Evolutionary conservation across 176 grass and related monocot genomes (phyloP).

Genomic region (Oryza officinalis): DNA sequence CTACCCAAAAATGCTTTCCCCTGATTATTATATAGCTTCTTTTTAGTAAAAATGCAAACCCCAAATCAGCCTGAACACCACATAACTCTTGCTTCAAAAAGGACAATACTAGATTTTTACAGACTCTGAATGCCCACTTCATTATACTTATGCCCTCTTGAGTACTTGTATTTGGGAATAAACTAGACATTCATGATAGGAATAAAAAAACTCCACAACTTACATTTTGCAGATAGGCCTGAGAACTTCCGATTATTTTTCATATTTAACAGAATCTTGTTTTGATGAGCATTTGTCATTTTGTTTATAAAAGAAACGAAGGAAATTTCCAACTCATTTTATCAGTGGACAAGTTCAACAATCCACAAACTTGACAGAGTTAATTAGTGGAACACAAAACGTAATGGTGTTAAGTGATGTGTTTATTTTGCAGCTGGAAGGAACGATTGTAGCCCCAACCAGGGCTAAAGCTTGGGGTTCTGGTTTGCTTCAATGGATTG

Average conservation of each 20-base stretch:
- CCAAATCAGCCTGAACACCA: not conserved
- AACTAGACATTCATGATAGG: not conserved
- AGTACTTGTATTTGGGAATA: not conserved
- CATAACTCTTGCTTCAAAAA: slow-evolving; percentile 15
- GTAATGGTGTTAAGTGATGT: slow-evolving; percentile 3
- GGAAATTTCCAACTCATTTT: not conserved
- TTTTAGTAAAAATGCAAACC: not conserved
- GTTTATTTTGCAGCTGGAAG: slow-evolving; percentile 66
- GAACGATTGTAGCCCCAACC: slow-evolving; percentile 83
- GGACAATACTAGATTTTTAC: not conserved
- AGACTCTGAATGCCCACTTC: not conserved
- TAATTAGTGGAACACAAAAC: slow-evolving; percentile 24
- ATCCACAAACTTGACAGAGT: not conserved
- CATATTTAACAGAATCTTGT: not conserved
- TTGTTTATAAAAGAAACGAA: not conserved
- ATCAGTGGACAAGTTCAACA: not conserved
- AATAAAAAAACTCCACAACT: not conserved
- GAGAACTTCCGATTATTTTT: not conserved
- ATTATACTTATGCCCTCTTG: not conserved
- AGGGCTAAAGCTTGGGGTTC: slow-evolving; percentile 71
- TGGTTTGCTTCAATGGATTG: slow-evolving; percentile 86
- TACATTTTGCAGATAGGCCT: not conserved
- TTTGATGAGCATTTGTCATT: not conserved
- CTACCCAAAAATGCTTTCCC: slow-evolving; percentile 10
- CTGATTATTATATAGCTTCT: not conserved